A percentile compares a stretch with the other conserved stretches of the same genome.
These are phyloP conservation scores for Solanum pimpinellifolium DNA, from an alignment of 257 asterid genomes.

Conservation along the genomic window DNA sequence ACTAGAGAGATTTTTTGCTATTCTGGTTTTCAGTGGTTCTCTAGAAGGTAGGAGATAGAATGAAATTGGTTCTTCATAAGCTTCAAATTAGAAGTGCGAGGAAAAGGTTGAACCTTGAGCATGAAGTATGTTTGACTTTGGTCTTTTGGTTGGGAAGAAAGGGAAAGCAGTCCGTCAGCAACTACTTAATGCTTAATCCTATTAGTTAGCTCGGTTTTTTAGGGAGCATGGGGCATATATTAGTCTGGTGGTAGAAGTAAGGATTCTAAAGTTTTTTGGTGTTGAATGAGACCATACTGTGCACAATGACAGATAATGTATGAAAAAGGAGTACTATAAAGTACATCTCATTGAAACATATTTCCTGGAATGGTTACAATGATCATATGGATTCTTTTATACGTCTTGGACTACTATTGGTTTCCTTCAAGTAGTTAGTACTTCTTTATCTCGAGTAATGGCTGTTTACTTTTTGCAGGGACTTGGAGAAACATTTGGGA, in stretches of 20 bases:
- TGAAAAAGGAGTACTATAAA: not conserved
- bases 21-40: not conserved
- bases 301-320: not conserved
- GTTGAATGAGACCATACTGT: not conserved
- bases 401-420: not conserved
- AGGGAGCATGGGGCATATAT: not conserved
- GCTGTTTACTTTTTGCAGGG: slow-evolving; percentile 45
- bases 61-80: not conserved
- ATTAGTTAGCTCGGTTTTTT: not conserved
- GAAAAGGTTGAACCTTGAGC: not conserved
- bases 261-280: not conserved
- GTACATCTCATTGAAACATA: not conserved
- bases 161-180: not conserved
- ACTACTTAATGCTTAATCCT: not conserved
- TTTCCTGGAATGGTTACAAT: not conserved
- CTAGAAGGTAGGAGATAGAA: not conserved
- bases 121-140: not conserved
- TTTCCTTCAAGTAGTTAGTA: not conserved
- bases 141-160: not conserved
- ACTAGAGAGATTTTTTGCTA: not conserved
- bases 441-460: not conserved
- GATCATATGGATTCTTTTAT: not conserved
- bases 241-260: not conserved
- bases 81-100: not conserved
- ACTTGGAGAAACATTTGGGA: slow-evolving; percentile 93